Evolutionary conservation across 305 asterid genomes (phyloP), one percentile per base, ranked within the genome.

Genomic region (Fraxinus dipetala): DNA sequence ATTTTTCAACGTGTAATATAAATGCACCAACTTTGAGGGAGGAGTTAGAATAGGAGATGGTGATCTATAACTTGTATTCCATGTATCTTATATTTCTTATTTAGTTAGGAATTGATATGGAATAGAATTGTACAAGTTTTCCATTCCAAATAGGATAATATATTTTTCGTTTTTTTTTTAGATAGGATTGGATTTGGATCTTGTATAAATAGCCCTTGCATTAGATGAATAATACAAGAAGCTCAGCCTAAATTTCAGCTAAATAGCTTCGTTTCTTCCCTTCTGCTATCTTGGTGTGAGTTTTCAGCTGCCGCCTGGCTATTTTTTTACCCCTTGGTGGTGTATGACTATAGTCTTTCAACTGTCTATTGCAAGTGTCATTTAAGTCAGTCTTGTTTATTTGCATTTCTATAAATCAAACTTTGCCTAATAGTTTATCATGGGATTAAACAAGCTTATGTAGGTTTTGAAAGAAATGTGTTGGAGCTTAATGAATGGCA

Each of bases 261-360:
- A 51, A 51, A 18, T 61, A 72, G 38, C 24, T 77, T 34, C 34
- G 26, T 24, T 48, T n/a, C 45, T 77, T 34, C 24, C 10, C 56
- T 75, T 32, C 65, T 80, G 70, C 43, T 48, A 18, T 72, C 61
- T 78, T 54, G 40, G 79, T 69, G 79, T 48, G 56, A 85, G 72
- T 79, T 81, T n/a, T 79, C 20, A 54, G 75, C 54, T 79, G 34
- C 81, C 54, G 38, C 72, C 43, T 78, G 20, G 75, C 34, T 78
- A 28, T 7, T 73, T 70, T 70, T 24, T 48, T 56, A 31, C 22
- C 7, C 16, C 73, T 65, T 65, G 73, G 34, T 24, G 35, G 34
- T 65, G 31, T 26, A 13, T 65, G 73, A 65, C 73, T 65, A 9
- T 26, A 6, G 35, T 65, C n/a, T 26, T 65, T 65, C 73, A 65